Evolutionary conservation across 2,329 filamentous ascomycete species (phyloP).

Genomic region (Cytospora paraplurivora): DNA sequence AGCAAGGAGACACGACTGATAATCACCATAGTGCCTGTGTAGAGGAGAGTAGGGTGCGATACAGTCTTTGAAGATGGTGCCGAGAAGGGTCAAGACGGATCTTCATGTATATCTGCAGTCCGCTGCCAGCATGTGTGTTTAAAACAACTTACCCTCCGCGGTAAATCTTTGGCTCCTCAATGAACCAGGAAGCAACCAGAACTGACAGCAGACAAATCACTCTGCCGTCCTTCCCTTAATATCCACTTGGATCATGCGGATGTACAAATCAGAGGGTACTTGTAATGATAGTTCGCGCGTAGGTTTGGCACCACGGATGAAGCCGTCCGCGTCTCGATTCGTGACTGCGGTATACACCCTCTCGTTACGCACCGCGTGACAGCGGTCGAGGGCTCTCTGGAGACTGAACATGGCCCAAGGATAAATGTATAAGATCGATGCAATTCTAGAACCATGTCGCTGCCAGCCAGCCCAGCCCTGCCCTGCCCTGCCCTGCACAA

Average conservation of each 20-base stretch:
- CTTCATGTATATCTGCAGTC: not conserved
- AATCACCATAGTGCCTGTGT: slow-evolving; percentile 13
- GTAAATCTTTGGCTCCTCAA: slow-evolving; percentile 4
- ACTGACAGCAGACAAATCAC: not conserved
- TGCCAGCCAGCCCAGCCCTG: not conserved
- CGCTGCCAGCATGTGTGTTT: slow-evolving; percentile 10
- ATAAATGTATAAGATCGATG: slow-evolving; percentile 5
- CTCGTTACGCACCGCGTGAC: slow-evolving; percentile 9
- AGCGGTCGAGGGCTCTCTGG: not conserved
- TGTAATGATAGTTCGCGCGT: slow-evolving; percentile 10
- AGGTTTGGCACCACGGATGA: slow-evolving; percentile 11
- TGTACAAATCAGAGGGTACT: slow-evolving; percentile 8
- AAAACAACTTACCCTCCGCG: slow-evolving; percentile 7
- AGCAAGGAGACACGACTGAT: slow-evolving; percentile 13
- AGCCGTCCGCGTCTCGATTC: slow-evolving; percentile 20
- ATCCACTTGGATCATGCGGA: slow-evolving; percentile 10
- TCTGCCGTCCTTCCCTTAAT: not conserved
- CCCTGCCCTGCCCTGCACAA: no score
- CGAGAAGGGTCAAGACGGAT: slow-evolving; percentile 4
- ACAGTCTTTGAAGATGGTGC: slow-evolving; percentile 1
- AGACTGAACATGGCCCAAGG: not conserved
- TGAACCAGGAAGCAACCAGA: slow-evolving; percentile 1
- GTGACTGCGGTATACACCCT: slow-evolving; percentile 2
- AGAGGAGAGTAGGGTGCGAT: slow-evolving; percentile 9
- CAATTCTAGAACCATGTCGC: not conserved